These are phyloP conservation scores for Emergomyces africanus DNA, from an alignment of 2,329 filamentous ascomycete genomes.

Conservation along the genomic window DNA sequence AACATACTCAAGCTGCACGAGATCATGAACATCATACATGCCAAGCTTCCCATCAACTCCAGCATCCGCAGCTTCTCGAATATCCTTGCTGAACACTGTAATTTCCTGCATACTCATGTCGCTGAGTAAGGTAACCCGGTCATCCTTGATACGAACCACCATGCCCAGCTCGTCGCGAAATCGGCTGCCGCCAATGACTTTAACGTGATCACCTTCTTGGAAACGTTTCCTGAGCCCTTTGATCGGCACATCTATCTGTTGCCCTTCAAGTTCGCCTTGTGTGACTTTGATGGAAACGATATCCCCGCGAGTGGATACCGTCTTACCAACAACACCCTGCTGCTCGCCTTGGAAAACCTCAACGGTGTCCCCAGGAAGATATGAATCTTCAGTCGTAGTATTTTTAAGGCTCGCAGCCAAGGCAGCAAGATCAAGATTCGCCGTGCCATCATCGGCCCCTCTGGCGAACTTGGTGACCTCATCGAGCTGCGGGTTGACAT, in stretches of 20 bases:
- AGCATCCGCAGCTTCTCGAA: constrained; percentile 84
- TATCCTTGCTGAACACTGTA: constrained; percentile 94
- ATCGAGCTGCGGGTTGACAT: constrained; percentile 86
- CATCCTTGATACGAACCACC: constrained; percentile 86
- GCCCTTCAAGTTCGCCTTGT: constrained; percentile 68
- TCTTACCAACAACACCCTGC: constrained; percentile 75
- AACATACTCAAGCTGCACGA: constrained; percentile 76
- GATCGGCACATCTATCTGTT: constrained; percentile 82
- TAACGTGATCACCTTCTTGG: constrained; percentile 89
- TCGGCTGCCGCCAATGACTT: constrained; percentile 91
- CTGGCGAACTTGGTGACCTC: constrained; percentile 92
- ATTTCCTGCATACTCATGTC: constrained; percentile 90
- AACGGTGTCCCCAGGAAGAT: constrained; percentile 87
- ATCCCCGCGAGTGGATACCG: constrained; percentile 74
- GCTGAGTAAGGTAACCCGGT: constrained; percentile 82
- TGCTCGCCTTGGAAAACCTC: constrained; percentile 95
- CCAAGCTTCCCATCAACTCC: constrained; percentile 71
- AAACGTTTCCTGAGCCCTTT: constrained; percentile 90
- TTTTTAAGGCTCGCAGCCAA: constrained; percentile 83
- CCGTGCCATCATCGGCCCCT: constrained; percentile 78
- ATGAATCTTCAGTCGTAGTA: constrained; percentile 66
- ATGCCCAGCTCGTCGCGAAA: constrained; percentile 94
- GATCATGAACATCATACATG: constrained; percentile 81
- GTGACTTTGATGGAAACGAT: constrained; percentile 82
- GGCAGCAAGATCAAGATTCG: constrained; percentile 84